Evolutionary conservation across 179 eudicot genomes (phyloP).

Genomic region (Silene vulgaris): DNA sequence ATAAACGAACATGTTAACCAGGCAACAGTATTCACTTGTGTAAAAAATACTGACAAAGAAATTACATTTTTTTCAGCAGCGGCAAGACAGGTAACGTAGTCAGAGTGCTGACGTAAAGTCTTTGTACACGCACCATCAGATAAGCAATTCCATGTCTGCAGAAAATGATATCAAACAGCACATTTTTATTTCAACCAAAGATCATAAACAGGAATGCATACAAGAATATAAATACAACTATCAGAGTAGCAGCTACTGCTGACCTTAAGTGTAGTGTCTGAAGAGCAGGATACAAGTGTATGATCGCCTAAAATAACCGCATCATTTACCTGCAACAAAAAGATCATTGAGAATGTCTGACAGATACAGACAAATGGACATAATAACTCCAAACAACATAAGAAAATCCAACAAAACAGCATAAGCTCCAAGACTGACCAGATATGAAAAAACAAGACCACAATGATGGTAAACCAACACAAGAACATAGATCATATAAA

Average conservation of each 20-base stretch:
- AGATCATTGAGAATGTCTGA: slow-evolving; percentile 13
- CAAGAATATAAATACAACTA: slow-evolving; percentile 1
- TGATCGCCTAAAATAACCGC: slow-evolving; percentile 75
- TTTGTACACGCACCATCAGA: slow-evolving; percentile 72
- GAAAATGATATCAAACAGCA: slow-evolving; percentile 18
- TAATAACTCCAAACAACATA: background rate
- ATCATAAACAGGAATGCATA: background rate
- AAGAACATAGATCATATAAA: background rate
- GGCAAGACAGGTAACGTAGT: slow-evolving; percentile 93
- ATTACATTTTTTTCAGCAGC: slow-evolving; percentile 82
- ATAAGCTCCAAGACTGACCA: background rate
- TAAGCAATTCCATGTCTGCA: slow-evolving; percentile 80
- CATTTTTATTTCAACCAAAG: slow-evolving; percentile 10
- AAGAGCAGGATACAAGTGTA: slow-evolving; percentile 92
- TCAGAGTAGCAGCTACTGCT: background rate
- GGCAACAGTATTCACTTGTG: background rate
- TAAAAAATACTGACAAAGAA: slow-evolving; percentile 17
- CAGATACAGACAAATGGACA: background rate
- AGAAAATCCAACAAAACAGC: slow-evolving; percentile 2
- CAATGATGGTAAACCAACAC: background rate
- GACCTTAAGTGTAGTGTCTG: slow-evolving; percentile 94
- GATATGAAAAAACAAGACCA: background rate
- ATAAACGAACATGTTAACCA: slow-evolving; percentile 1
- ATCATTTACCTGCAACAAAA: slow-evolving; percentile 78
- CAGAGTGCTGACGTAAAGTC: slow-evolving; percentile 92